phyloP scores from a whole-genome alignment of 495 filamentous ascomycete species.

The Podospora tetraspora region DNA sequence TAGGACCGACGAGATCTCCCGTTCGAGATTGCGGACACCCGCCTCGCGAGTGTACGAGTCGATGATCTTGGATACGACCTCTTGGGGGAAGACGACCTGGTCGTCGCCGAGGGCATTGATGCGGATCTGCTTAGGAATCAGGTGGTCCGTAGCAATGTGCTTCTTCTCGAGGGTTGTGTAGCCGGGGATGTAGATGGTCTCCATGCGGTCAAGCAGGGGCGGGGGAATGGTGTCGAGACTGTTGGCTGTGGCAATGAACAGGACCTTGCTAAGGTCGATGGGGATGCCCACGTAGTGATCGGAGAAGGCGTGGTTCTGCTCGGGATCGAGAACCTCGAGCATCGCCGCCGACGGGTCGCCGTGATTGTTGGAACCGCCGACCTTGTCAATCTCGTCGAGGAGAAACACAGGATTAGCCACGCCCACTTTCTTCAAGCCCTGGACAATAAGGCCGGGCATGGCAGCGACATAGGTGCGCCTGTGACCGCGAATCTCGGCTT shows the following conservation, averaged over 20 bases:
- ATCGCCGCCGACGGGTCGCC: slow-evolving; percentile 98
- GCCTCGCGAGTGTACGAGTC: slow-evolving; percentile 95
- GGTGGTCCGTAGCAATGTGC: slow-evolving; percentile 87
- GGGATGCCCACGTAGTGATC: slow-evolving; percentile 98
- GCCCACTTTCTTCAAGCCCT: slow-evolving; percentile 91
- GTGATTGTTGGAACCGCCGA: slow-evolving; percentile 86
- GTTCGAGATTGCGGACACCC: slow-evolving; percentile 94
- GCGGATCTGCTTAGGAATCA: slow-evolving; percentile 88
- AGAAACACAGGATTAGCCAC: slow-evolving; percentile 95
- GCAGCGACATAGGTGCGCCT: slow-evolving; percentile 96
- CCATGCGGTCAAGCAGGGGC: slow-evolving; percentile 95
- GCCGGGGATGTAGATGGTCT: slow-evolving; percentile 83
- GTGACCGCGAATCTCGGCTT: slow-evolving; percentile 95
- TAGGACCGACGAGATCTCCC: slow-evolving; percentile 90
- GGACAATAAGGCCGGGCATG: slow-evolving; percentile 94
- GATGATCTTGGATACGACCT: slow-evolving; percentile 90
- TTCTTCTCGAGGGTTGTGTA: slow-evolving; percentile 98
- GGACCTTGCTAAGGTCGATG: slow-evolving; percentile 90
- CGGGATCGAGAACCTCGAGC: slow-evolving; percentile 96
- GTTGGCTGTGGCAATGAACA: slow-evolving; percentile 99
- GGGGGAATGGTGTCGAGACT: slow-evolving; percentile 91
- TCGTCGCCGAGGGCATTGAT: slow-evolving; percentile 67
- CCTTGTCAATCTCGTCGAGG: slow-evolving; percentile 98
- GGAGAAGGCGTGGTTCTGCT: slow-evolving; percentile 91
- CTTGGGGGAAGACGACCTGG: slow-evolving; percentile 69